Base-by-base conservation (phyloP, 2,329 filamentous ascomycete genomes). In the Neofusicoccum laricinum region DNA sequence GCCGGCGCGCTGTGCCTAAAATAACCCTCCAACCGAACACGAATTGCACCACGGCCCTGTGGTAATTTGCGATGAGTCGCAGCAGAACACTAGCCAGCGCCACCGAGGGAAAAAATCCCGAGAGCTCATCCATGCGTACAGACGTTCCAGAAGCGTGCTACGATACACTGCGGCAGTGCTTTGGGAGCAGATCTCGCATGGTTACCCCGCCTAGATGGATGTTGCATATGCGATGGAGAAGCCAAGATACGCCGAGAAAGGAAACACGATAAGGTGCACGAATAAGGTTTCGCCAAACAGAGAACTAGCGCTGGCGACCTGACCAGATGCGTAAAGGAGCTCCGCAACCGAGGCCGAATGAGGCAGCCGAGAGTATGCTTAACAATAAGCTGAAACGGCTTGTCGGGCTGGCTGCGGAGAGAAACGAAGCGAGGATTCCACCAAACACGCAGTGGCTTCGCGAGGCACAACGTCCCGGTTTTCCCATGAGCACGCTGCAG, bases 11-110 rank as follows among this genome's bases (percentile, higher is more conserved):
- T 25, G 38, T 30, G 19, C 53, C 53, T 43, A 58, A 45, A 58
- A 58, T 45, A 58, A 7, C 53, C 2, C 15, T 25, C 32, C 4
- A 36, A 25, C 38, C 53, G 38, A 21, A 36, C 25, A 5, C 4
- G 25, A 34, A 32, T 15, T 21, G 14, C 46, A 49, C 46, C 53
- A 19, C 21, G 34, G 19, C 21, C 51, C 51, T 17, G 51, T 25
- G 51, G 53, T 58, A 58, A 58, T 45, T 58, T 58, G 53, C 53
- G 14, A 41, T 38, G 53, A 32, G 21, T 58, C 53, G 38, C 19
- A 19, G 12, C 8, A 17, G 15, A 6, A 32, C 53, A 21, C 38
- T 45, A 45, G 4, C 21, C 4, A 30, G 38, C 53, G 53, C 53
- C 53, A 58, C 53, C 40, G 51, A 19, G 21, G 30, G 36, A 15